Conservation (phyloP, 2,329 filamentous ascomycete species). For the Paraphaeosphaeria minitans region DNA sequence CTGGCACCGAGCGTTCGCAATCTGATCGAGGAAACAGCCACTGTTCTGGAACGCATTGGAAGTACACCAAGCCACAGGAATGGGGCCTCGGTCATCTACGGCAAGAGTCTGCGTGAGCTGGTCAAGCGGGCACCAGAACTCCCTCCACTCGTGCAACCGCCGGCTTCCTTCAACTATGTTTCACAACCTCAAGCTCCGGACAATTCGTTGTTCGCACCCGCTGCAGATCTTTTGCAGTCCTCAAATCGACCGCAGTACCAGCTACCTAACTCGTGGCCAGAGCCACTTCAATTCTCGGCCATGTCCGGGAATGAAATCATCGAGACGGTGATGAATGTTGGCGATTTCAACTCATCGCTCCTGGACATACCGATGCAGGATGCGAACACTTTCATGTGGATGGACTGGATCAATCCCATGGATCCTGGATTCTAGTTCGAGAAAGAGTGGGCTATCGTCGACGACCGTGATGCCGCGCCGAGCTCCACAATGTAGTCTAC, state of each 20-base stretch:
- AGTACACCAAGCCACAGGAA: constrained; percentile 68
- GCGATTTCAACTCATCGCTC: constrained; percentile 62
- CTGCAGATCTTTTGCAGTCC: constrained; percentile 12
- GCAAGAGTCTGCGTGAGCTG: constrained; percentile 58
- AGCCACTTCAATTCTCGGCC: constrained; percentile 63
- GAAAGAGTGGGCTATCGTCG: neutral
- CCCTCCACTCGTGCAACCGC: constrained; percentile 5
- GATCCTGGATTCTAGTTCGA: constrained; percentile 34
- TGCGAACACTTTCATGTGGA: constrained; percentile 40
- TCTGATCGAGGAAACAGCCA: constrained; percentile 67
- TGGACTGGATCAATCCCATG: constrained; percentile 42
- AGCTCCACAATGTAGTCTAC: neutral
- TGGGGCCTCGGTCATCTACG: constrained; percentile 67
- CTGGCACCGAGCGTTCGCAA: constrained; percentile 43
- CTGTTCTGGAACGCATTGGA: constrained; percentile 71
- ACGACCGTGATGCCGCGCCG: no score
- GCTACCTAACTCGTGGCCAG: constrained; percentile 26
- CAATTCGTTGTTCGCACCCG: constrained; percentile 13
- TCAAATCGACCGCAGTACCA: constrained; percentile 19
- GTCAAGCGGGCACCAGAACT: constrained; percentile 34
- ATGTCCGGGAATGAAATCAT: constrained; percentile 74
- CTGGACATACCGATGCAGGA: constrained; percentile 65
- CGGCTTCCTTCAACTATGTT: constrained; percentile 12
- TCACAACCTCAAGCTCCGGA: constrained; percentile 15
- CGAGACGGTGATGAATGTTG: constrained; percentile 68